These are phyloP conservation scores for Globisporangium perplexum DNA, from an alignment of 352 stramenopile genomes.

Conservation along the genomic window DNA sequence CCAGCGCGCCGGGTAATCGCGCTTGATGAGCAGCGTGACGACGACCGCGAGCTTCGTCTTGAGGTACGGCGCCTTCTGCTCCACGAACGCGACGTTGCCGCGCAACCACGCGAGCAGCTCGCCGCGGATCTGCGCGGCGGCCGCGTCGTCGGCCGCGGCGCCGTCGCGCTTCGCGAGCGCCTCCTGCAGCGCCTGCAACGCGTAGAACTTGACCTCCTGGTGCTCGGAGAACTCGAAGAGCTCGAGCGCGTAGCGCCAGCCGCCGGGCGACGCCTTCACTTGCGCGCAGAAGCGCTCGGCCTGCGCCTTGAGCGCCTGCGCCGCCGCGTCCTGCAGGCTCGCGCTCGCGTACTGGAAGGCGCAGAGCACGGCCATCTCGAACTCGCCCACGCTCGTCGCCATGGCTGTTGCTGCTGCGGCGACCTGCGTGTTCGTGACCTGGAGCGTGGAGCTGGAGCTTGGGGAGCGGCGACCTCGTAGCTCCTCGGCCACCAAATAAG, in stretches of 20 bases:
- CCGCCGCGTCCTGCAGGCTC: constrained; percentile 32
- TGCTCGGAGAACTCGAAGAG: constrained; percentile 64
- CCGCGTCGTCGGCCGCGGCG: constrained; percentile 28
- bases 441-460: too few species aligned
- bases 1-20: constrained; percentile 88
- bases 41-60: constrained; percentile 86
- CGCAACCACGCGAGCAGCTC: constrained; percentile 66
- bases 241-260: constrained; percentile 59
- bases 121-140: constrained; percentile 39
- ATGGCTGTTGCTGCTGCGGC: too few species aligned
- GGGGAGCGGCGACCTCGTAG: too few species aligned
- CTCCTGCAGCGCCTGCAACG: constrained; percentile 69
- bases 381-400: constrained; percentile 27
- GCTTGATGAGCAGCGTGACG: constrained; percentile 79
- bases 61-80: constrained; percentile 61
- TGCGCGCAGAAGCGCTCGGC: constrained; percentile 62
- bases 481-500: too few species aligned
- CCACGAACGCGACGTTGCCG: constrained; percentile 49
- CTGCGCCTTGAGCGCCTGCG: constrained; percentile 60
- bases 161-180: constrained; percentile 31
- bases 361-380: constrained; percentile 71
- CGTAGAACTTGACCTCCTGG: constrained; percentile 82
- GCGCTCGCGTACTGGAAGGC: constrained; percentile 78
- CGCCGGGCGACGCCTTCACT: constrained; percentile 41
- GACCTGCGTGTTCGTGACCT: too few species aligned